Conservation (phyloP, 805 yeast species). For the Sugiyamaella americana region DNA sequence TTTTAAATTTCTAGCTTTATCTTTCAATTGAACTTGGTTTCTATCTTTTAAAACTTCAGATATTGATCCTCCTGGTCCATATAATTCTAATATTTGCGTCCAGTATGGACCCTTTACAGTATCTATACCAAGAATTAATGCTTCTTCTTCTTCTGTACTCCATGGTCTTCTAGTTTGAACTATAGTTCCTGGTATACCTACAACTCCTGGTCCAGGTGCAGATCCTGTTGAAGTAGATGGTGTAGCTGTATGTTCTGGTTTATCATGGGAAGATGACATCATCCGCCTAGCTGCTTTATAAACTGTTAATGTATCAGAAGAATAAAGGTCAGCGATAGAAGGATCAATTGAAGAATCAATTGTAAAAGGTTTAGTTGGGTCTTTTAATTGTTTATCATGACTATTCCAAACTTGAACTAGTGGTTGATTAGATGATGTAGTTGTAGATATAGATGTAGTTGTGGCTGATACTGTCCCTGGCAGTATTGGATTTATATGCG, state of each 20-base stretch:
- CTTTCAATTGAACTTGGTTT: conserved; percentile 87
- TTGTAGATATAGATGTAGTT: conserved; percentile 6
- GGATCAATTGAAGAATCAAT: neutral
- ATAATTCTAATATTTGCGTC: conserved; percentile 83
- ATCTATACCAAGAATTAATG: conserved; percentile 73
- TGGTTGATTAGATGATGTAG: conserved; percentile 1
- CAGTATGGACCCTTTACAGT: conserved; percentile 81
- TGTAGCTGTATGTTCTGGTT: neutral
- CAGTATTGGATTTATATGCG: no score
- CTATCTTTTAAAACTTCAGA: conserved; percentile 81
- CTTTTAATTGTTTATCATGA: neutral
- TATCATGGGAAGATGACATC: conserved; percentile 15
- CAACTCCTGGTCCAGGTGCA: neutral
- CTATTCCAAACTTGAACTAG: neutral
- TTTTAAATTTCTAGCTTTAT: conserved; percentile 95
- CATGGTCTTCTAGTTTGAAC: conserved; percentile 56
- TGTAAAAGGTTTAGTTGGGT: neutral
- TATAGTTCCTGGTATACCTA: neutral
- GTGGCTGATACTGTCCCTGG: neutral
- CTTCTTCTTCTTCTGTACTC: conserved; percentile 84
- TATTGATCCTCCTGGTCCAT: conserved; percentile 88
- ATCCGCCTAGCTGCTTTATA: conserved; percentile 25
- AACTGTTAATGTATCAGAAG: conserved; percentile 22
- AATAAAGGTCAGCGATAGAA: neutral
- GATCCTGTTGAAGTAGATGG: neutral